A percentile compares a stretch with the other conserved stretches of the same genome.
Evolutionary conservation across 1,284 basidiomycete species (phyloP).

Genomic region (Sporisorium sorghi): DNA sequence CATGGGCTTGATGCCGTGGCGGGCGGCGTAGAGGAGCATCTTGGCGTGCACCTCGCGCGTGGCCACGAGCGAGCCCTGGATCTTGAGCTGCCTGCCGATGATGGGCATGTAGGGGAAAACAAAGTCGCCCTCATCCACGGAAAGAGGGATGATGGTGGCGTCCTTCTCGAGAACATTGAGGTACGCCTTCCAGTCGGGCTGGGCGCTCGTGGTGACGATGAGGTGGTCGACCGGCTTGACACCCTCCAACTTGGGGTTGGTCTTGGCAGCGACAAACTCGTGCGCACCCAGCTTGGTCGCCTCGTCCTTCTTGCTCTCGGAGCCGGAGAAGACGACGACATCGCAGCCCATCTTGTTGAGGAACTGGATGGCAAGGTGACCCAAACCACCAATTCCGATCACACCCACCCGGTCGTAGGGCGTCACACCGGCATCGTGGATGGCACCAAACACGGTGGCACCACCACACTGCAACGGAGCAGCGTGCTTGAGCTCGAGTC

Average conservation of each 20-base stretch:
- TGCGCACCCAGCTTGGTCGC: constrained; percentile 56
- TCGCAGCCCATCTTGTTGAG: constrained; percentile 58
- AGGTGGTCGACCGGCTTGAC: constrained; percentile 60
- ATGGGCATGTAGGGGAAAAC: constrained; percentile 59
- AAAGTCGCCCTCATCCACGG: constrained; percentile 45
- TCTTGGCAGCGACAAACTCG: constrained; percentile 63
- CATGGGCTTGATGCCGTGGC: constrained; percentile 56
- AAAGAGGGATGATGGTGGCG: constrained; percentile 62
- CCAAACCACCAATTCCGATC: constrained; percentile 53
- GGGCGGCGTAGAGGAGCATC: constrained; percentile 63
- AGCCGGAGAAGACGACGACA: constrained; percentile 55
- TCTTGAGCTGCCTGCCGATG: constrained; percentile 56
- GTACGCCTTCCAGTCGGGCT: constrained; percentile 63
- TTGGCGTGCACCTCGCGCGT: constrained; percentile 53
- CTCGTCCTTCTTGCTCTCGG: constrained; percentile 58
- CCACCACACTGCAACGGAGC: constrained; percentile 60
- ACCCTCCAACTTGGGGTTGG: constrained; percentile 57
- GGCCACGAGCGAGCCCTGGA: constrained; percentile 62
- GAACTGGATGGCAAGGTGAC: constrained; percentile 57
- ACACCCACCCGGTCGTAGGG: constrained; percentile 51
- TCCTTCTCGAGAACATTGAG: constrained; percentile 55
- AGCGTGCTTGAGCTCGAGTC: constrained; percentile 55
- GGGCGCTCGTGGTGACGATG: constrained; percentile 60
- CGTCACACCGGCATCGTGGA: constrained; percentile 39
- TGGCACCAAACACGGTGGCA: constrained; percentile 56